Evolutionary conservation across 1,139 yeast species (phyloP).

Genomic region (Pichia sp.): DNA sequence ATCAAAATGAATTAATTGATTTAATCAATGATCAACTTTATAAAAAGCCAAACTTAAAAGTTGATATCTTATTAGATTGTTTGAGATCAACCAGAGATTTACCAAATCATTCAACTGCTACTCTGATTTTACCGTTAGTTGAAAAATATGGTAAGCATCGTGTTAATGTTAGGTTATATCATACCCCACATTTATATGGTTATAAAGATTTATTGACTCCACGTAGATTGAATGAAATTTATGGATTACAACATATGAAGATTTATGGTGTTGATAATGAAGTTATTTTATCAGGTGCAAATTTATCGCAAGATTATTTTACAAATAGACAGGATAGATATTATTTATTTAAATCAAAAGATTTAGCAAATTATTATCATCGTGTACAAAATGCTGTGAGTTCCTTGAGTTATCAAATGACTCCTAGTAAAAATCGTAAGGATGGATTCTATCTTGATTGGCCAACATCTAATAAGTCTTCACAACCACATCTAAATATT

Average conservation of each 20-base stretch:
- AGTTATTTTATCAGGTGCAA: slow-evolving; percentile 85
- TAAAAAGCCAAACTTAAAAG: slow-evolving; percentile 53
- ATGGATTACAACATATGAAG: slow-evolving; percentile 96
- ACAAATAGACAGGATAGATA: slow-evolving; percentile 96
- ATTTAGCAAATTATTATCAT: slow-evolving; percentile 67
- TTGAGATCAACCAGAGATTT: slow-evolving; percentile 91
- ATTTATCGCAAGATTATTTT: slow-evolving; percentile 83
- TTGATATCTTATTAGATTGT: slow-evolving; percentile 78
- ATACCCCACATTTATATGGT: slow-evolving; percentile 81
- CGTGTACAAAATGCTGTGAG: slow-evolving; percentile 61
- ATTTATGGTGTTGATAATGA: slow-evolving; percentile 92
- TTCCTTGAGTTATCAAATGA: slow-evolving; percentile 63
- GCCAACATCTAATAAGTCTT: slow-evolving; percentile 68
- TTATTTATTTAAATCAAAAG: slow-evolving; percentile 54
- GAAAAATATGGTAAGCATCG: slow-evolving; percentile 60
- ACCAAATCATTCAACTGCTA: slow-evolving; percentile 73
- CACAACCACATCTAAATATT: slow-evolving; percentile 63
- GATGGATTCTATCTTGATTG: slow-evolving; percentile 59
- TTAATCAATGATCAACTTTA: slow-evolving; percentile 54
- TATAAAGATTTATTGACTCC: slow-evolving; percentile 63
- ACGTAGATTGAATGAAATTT: slow-evolving; percentile 80
- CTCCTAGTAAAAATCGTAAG: slow-evolving; percentile 36
- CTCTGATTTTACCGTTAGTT: slow-evolving; percentile 62
- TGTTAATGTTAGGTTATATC: slow-evolving; percentile 78
- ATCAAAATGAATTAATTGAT: slow-evolving; percentile 68